Evolutionary conservation across 179 eudicot genomes (phyloP).

Genomic region (Camellia oleifera): DNA sequence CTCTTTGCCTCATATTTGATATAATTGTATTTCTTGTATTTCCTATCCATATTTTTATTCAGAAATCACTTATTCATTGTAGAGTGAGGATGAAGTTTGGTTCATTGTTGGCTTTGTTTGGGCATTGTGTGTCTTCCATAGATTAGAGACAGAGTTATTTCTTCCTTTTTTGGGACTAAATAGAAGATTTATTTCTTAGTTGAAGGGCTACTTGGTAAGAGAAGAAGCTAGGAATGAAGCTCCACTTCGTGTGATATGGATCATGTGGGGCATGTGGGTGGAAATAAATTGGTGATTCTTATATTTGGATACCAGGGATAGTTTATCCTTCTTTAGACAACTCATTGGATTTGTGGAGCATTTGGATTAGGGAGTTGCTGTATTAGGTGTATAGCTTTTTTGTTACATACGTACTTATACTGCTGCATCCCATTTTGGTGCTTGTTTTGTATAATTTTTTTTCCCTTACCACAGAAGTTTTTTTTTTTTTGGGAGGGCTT

Average conservation of each 20-base stretch:
- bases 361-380: constrained; percentile 3
- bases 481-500: neutral
- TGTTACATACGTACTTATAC: neutral
- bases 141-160: neutral
- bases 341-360: neutral
- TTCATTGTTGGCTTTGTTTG: neutral
- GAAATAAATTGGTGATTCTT: constrained; percentile 3
- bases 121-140: neutral
- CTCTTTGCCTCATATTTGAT: neutral
- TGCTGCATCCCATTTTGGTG: neutral
- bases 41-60: neutral
- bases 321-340: neutral
- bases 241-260: neutral
- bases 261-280: neutral
- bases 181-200: neutral
- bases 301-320: neutral
- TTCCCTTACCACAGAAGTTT: too few relatives aligned
- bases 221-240: neutral
- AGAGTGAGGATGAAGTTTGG: neutral
- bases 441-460: neutral
- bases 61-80: neutral
- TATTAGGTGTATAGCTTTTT: constrained; percentile 1
- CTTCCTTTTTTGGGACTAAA: neutral
- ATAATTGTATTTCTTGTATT: neutral
- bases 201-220: neutral